Evolutionary conservation across 352 stramenopile species (phyloP), one percentile per base, ranked within the genome.

Genomic region (Elongisporangium prolatum): DNA sequence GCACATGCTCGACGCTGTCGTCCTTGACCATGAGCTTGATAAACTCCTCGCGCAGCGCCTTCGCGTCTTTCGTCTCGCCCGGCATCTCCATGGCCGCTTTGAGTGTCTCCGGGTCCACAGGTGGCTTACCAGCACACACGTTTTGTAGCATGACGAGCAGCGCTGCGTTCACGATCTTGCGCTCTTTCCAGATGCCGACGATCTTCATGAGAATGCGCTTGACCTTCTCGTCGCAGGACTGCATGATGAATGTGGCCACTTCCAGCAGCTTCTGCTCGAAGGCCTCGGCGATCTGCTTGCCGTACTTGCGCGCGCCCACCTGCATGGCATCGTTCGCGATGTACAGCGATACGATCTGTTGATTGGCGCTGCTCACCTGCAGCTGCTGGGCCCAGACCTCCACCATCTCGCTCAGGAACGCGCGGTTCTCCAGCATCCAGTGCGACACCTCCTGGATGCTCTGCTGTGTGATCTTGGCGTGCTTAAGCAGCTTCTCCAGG

Each of bases 251-350:
- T 55, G 88, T 69, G 5, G 84, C 68, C 1, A 84, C 71, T 8
- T 77, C 65, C 34, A 91, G 63, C 53, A 95, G 68, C 54, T 72
- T 70, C 1, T 63, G 56, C 52, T 89, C 77, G 54, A 91, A 95
- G 4, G 71, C 60, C 16, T 82, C 69, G 10, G 82, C 68, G 25
- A 93, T 80, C 48, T 87, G 65, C 21, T 84, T 83, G 44, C 85
- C 85, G 59, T 82, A 91, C 68, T 88, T 89, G 71, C 85, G 85
- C 59, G 80, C 80, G 54, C 85, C 85, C 20, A 91, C 80, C 59
- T 95, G 85, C 79, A 95, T 91, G 11, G 80, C 79, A 60, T 95
- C 85, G 62, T 95, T 95, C 48, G 85, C 85, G 38, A 95, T 76
- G 67, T 95, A 95, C 1, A 95, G 61, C 47, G 82, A 83, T 56